Base-by-base conservation (phyloP, 75 land plant species). In the Isoetes taiwanensis region DNA sequence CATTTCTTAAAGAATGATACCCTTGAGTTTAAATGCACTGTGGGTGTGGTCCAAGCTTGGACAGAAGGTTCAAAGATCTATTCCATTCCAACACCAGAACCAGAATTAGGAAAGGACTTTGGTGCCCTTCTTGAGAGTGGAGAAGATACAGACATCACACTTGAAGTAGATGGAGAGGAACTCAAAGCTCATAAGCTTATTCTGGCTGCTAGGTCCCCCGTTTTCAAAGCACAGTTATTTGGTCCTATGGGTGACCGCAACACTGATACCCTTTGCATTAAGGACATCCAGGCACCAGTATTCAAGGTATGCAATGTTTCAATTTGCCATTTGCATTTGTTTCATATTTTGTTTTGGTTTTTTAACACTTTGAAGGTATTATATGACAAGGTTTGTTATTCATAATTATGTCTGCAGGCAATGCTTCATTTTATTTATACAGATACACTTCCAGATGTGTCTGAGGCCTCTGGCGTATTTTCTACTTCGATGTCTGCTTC, bases 171-270 rank as follows among this genome's bases (percentile, higher is more conserved):
- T 46, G 89, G 95, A 28, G 96, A 84, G 53, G 75, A 60, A 48
- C 77, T 93, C 29, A 62, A 81, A 62, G 89, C 95, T 20, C 98
- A 93, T 61, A 93, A 81, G 69, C 63, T 93, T 58, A 95, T 93
- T 30, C 62, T 93, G 38, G 89, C 96, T 64, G 90, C 86, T 28
- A 73, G 98, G 25, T 93, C 98, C 20, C 78, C 89, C 25, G 72
- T 79, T 0, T 84, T 93, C 60, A 71, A 71, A 34, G 60, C 72
- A 34, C 73, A 81, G 35, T 72, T 91, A 32, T 75, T 70, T 62
- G 78, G 78, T 2, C 60, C 52, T 12, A 28, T 46, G 31, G 76
- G 79, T 25, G 82, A 75, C 17, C 74, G 77, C 24, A 65, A 59
- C 53, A 61, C 55, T 20, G 86, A 84, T 34, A 73, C 81, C 23